These are phyloP conservation scores for Anthracocystis panici-leucophaei DNA, from an alignment of 1,284 basidiomycete species.

Conservation along the genomic window DNA sequence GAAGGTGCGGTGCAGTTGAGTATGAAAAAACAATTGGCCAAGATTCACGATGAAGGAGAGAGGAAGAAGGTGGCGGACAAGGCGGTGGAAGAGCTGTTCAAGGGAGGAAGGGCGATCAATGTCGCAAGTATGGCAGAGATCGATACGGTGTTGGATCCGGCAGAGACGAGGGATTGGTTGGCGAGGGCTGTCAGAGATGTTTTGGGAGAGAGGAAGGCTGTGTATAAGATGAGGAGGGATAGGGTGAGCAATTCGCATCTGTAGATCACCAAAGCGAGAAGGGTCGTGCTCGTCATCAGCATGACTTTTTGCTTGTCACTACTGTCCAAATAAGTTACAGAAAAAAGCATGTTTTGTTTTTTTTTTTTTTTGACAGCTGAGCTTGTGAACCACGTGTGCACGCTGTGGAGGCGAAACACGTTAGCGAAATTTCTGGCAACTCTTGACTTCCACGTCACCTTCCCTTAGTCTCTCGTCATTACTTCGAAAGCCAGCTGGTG, in stretches of 20 bases:
- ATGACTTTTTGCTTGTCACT: background rate
- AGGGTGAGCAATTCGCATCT: conserved; percentile 13
- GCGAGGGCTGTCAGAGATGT: conserved; percentile 14
- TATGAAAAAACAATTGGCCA: conserved; percentile 50
- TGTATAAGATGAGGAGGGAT: conserved; percentile 12
- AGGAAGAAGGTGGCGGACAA: conserved; percentile 23
- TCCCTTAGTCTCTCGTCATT: background rate
- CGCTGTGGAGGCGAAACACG: conserved; percentile 8
- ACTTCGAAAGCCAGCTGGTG: background rate
- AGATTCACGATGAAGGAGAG: conserved; percentile 29
- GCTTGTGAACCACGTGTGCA: too few species aligned
- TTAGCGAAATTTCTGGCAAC: conserved; percentile 1
- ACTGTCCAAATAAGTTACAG: background rate
- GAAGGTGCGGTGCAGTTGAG: conserved; percentile 54
- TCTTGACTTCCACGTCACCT: conserved; percentile 27
- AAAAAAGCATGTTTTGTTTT: too few species aligned
- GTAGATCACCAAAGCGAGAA: conserved; percentile 2
- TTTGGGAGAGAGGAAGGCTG: conserved; percentile 25
- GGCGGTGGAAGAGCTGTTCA: conserved; percentile 45
- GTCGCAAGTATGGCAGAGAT: conserved; percentile 51
- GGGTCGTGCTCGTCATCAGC: background rate
- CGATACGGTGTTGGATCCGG: conserved; percentile 57
- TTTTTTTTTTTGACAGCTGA: too few species aligned
- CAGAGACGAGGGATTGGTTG: conserved; percentile 52
- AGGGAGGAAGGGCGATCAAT: conserved; percentile 42